Base-by-base conservation (phyloP, 2,329 filamentous ascomycete genomes). In the Rutstroemia sp. region DNA sequence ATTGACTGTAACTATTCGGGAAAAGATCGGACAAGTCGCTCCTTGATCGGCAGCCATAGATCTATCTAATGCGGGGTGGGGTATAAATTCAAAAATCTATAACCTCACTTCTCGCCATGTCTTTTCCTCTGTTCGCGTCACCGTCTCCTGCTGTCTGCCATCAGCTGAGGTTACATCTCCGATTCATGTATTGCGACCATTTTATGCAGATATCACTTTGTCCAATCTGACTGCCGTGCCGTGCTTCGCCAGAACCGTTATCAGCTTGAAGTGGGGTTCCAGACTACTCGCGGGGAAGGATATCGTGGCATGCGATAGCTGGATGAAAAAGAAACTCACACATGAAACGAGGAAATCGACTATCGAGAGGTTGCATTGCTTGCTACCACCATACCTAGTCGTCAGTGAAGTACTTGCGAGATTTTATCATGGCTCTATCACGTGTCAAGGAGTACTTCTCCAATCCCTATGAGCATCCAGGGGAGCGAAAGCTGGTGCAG, bases 401-500 rank as follows among this genome's bases (percentile, higher is more conserved):
- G 5, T 12, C 5, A 2, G 14, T 19, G 2, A 12, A 14, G 6
- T 23, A 19, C 39, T 41, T 19, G 18, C 14, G 39, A 41, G 9
- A n/a, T 21, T 45, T 21, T 6, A 49, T 12, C 1, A 49, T 54
- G 52, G n/a, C 45, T 7, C 6, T 49, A 25, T 49, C 52, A 54
- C 52, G 52, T 49, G 45, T 42, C n/a, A 49, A 30, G 37, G 46
- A 44, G 7, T 56, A 56, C 16, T 25, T 56, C 5, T 56, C 53
- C 18, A 47, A 56, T 5, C 27, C 47, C 2, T 45, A 54, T 3
- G 52, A 54, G 12, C 52, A 54, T 23, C 54, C 57, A 12, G 57
- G 57, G 39, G 58, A 58, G 44, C 18, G 42, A 19, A 59, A 58
- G 37, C 44, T 59, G 23, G 51, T 58, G 8, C 58, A 49, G 23